Base-by-base conservation (phyloP, 495 filamentous ascomycete species). In the Lasiosphaeria hispida region DNA sequence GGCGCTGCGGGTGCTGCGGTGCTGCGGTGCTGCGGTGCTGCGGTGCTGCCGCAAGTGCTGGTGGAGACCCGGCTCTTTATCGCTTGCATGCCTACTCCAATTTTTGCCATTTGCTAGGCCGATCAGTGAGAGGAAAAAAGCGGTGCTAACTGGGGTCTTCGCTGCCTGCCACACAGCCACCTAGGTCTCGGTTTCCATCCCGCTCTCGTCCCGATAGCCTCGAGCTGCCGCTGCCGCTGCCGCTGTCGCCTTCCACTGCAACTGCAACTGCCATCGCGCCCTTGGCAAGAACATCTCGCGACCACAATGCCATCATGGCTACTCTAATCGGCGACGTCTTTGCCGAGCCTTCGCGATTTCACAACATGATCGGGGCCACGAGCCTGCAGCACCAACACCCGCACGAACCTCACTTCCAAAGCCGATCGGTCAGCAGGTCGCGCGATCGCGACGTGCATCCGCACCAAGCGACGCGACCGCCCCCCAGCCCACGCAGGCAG, bases 241-340 rank as follows among this genome's bases (percentile, higher is more conserved):
- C 47, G 33, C 45, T n/a, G n/a, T n/a, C n/a, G n/a, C n/a, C n/a
- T n/a, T n/a, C n/a, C n/a, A n/a, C 36, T 48, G 10, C 30, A 30
- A 30, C 44, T n/a, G 11, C 41, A 3, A 42, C 48, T 41, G 15
- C 30, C 53, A 17, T 30, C 23, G 23, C 23, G 23, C 23, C 23
- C 23, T 30, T 2, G 23, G 23, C 23, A 30, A 30, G 23, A 30
- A 30, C 5, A 30, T 5, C 2, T 45, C 48, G 14, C 48, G 40
- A 57, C 57, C 33, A 58, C 58, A 41, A 70, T 73, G 70, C 68
- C 59, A 70, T 58, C 59, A 80, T 79, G 77, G 77, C 77, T 48
- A 70, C 77, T 57, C 38, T 78, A 63, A 75, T 78, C 37, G 73
- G 76, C 64, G 77, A 80, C 61, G 75, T 71, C 58, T 74, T 72